A percentile compares a stretch with the other conserved stretches of the same genome.
These are phyloP conservation scores for Coccomyxa subellipsoidea DNA, from an alignment of 163 green algal genomes.

Conservation along the genomic window DNA sequence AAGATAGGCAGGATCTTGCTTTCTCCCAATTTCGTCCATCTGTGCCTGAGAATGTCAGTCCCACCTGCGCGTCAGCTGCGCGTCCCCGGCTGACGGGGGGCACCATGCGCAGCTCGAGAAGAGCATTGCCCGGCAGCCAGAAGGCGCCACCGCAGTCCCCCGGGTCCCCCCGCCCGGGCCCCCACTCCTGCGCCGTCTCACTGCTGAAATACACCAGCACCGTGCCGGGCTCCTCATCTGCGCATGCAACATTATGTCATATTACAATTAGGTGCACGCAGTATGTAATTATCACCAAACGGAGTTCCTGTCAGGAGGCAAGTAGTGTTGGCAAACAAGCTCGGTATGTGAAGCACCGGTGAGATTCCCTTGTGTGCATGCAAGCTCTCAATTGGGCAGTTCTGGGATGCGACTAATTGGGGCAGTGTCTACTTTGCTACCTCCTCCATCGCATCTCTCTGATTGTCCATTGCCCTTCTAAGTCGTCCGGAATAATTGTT, in stretches of 20 bases:
- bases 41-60: not conserved
- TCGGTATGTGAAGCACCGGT: not conserved
- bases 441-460: too few species aligned
- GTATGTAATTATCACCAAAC: not conserved
- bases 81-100: not conserved
- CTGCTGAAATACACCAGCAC: conserved; percentile 28
- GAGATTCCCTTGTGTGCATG: not conserved
- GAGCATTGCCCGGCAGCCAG: conserved; percentile 23
- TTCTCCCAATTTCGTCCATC: not conserved
- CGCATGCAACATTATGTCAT: not conserved
- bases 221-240: not conserved
- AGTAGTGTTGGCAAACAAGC: too few species aligned
- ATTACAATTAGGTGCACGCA: not conserved
- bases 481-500: too few species aligned
- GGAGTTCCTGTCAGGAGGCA: too few species aligned
- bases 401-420: too few species aligned
- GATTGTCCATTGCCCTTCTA: too few species aligned
- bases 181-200: conserved; percentile 29
- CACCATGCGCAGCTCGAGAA: conserved; percentile 32
- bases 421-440: too few species aligned
- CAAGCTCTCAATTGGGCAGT: not conserved
- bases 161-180: not conserved
- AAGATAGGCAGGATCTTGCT: not conserved
- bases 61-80: not conserved
- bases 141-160: conserved; percentile 20